Percentiles rank a stretch among this genome's conserved stretches.
Evolutionary conservation across 2,329 filamentous ascomycete species (phyloP).

Genomic region (Cladophialophora exuberans): DNA sequence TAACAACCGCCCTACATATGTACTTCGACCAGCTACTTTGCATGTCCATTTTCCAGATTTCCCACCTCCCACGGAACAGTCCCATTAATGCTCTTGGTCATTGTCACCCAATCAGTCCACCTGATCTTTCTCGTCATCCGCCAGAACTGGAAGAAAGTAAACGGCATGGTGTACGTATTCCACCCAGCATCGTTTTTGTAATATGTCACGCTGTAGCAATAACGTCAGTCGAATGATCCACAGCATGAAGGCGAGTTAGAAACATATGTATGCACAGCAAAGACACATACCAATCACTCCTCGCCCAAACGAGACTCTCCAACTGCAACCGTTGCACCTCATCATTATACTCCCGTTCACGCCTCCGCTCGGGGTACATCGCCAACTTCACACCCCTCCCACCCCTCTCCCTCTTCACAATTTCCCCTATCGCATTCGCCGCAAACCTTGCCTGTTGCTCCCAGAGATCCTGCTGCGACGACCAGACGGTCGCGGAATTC

Average conservation of each 20-base stretch:
- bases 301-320: not conserved
- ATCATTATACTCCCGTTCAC: constrained; percentile 1
- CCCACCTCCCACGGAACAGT: not conserved
- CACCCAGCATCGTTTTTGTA: constrained; percentile 8
- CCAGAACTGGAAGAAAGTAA: not conserved
- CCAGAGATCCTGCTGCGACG: constrained; percentile 1
- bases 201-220: not conserved
- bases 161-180: constrained; percentile 7
- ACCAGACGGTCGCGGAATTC: constrained; percentile 3
- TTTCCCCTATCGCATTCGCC: not conserved
- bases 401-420: not conserved
- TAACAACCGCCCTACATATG: not conserved
- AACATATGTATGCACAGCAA: not conserved
- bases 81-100: constrained; percentile 7
- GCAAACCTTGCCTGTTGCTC: not conserved
- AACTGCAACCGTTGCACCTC: not conserved
- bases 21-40: not conserved
- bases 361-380: not conserved
- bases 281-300: not conserved
- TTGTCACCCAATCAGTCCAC: constrained; percentile 2
- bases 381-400: constrained; percentile 10
- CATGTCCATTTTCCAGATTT: not conserved
- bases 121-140: constrained; percentile 5
- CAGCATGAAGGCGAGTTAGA: not conserved
- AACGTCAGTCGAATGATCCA: not conserved